Conservation (phyloP, 371 early-diverging fungal genomes). For the Mortierella sp. region DNA sequence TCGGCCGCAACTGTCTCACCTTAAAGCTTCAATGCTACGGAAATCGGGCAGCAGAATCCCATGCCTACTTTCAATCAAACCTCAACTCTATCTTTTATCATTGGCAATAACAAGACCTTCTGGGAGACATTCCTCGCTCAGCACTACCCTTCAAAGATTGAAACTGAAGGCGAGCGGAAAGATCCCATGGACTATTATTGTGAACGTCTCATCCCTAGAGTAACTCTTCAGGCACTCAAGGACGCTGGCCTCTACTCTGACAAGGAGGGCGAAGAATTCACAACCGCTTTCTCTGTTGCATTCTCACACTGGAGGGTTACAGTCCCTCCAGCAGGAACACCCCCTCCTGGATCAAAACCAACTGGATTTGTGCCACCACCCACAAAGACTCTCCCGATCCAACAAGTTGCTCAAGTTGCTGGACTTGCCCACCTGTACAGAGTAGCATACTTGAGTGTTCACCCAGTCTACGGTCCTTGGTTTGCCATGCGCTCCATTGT, state of each 20-base stretch:
- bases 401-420: slow-evolving; percentile 50
- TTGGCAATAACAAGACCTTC: slow-evolving; percentile 42
- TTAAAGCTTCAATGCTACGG: slow-evolving; percentile 42
- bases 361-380: slow-evolving; percentile 54
- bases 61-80: slow-evolving; percentile 50
- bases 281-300: slow-evolving; percentile 45
- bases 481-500: slow-evolving; percentile 48
- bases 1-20: too few species aligned
- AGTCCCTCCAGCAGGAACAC: slow-evolving; percentile 43
- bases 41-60: slow-evolving; percentile 39
- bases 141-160: slow-evolving; percentile 34
- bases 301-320: slow-evolving; percentile 49
- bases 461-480: slow-evolving; percentile 54
- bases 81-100: slow-evolving; percentile 47
- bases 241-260: slow-evolving; percentile 41
- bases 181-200: slow-evolving; percentile 56
- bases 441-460: slow-evolving; percentile 47
- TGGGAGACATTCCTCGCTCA: slow-evolving; percentile 53
- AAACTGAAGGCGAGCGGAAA: slow-evolving; percentile 32
- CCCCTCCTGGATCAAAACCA: slow-evolving; percentile 36
- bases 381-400: slow-evolving; percentile 27
- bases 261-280: slow-evolving; percentile 20
- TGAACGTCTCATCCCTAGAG: slow-evolving; percentile 45
- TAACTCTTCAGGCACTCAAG: slow-evolving; percentile 46
- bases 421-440: slow-evolving; percentile 51